Evolutionary conservation across 192 early-diverging fungal genomes (phyloP), one percentile per base, ranked within the genome.

Genomic region (Geosiphon pyriformis): DNA sequence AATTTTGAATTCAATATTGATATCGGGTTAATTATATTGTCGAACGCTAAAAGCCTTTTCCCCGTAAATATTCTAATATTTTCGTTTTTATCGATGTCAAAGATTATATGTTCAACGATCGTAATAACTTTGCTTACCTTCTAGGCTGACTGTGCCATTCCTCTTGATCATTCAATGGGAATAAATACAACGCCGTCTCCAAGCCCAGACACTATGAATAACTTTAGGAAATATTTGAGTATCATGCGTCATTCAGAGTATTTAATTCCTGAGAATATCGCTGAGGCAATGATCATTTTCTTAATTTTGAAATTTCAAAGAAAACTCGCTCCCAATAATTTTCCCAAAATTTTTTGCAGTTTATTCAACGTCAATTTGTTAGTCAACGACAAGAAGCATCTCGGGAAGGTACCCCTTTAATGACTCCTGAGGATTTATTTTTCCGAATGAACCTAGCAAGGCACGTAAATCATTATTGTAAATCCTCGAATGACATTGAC

Each of bases 1-100:
- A 74, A 79, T 35, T 84, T 88, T 57, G 82, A 89, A n/a, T 82
- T 90, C 68, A 77, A 82, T 12, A 85, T 82, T 11, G 87, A 85
- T 65, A 65, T 88, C 67, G 78, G 84, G 30, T 48, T 87, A 1
- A 72, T 92, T 26, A 76, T 86, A 17, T 65, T 92, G 17, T 90
- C 88, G 15, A 62, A 71, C 20, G 85, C 83, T 18, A 92, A 87
- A 60, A 87, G 88, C 32, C 76, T 92, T 49, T 67, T 92, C 25
- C 86, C 84, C 29, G 83, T 83, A 74, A 74, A 72, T 61, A 34
- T 33, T 26, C 37, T 15, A 42, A 42, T 42, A 10, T 42, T 18
- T 23, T 20, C 10, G 8, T n/a, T 37, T 37, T 8, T 55, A 7
- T 30, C 25, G 17, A 26, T 65, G 2, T 17, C 22, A 22, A 18